Evolutionary conservation across 306 rosid species (phyloP).

Genomic region (Bauhinia variegata): DNA sequence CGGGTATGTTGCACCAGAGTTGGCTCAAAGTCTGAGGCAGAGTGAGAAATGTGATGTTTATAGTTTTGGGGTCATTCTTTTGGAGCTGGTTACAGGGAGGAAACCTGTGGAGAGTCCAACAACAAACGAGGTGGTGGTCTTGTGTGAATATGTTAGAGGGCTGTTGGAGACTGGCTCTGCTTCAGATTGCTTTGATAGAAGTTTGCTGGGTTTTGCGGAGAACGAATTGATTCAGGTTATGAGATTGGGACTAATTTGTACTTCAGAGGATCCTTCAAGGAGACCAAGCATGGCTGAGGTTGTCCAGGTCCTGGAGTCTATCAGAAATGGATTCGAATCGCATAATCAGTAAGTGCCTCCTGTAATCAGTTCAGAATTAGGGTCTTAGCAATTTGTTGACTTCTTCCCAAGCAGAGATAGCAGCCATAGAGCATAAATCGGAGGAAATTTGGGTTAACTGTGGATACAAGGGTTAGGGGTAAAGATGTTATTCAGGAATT

Average conservation of each 20-base stretch:
- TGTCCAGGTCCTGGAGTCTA: constrained; percentile 95
- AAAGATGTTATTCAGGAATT: constrained; percentile 38
- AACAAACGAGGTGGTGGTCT: constrained; percentile 73
- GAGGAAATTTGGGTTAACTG: constrained; percentile 28
- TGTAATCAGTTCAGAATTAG: constrained; percentile 27
- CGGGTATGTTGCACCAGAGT: constrained; percentile 96
- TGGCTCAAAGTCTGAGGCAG: constrained; percentile 82
- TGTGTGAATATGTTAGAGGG: constrained; percentile 88
- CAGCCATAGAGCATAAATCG: constrained; percentile 27
- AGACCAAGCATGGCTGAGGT: constrained; percentile 99
- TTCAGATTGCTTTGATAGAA: constrained; percentile 84
- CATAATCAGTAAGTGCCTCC: constrained; percentile 26
- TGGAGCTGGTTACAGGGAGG: constrained; percentile 96
- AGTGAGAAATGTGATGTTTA: constrained; percentile 97
- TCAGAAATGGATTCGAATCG: constrained; percentile 77
- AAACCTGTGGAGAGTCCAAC: constrained; percentile 95
- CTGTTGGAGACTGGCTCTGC: constrained; percentile 77
- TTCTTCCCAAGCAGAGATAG: constrained; percentile 31
- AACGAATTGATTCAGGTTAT: constrained; percentile 89
- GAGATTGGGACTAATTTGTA: constrained; percentile 87
- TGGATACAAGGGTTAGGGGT: constrained; percentile 19
- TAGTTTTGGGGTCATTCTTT: constrained; percentile 89
- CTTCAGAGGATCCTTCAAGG: constrained; percentile 83
- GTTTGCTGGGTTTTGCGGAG: constrained; percentile 74
- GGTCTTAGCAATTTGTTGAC: constrained; percentile 24